Conservation (phyloP, 176 grass and related monocot species). For the Eremochloa ophiuroides region DNA sequence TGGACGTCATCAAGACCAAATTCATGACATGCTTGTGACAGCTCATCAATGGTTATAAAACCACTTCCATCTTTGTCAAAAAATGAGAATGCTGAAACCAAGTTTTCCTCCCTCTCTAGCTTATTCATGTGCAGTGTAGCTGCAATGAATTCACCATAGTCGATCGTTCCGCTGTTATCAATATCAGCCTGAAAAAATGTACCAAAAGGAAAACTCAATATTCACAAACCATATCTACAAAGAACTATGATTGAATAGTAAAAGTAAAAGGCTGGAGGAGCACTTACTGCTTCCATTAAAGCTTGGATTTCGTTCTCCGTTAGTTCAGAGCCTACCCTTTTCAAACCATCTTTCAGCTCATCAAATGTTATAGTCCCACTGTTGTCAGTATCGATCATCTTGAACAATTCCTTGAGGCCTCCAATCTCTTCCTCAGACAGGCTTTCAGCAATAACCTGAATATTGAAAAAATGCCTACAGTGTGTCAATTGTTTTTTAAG, state of each 20-base stretch:
- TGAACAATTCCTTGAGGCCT: conserved; percentile 94
- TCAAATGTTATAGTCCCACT: conserved; percentile 99
- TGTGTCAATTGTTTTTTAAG: neutral
- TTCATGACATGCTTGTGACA: conserved; percentile 75
- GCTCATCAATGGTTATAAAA: conserved; percentile 91
- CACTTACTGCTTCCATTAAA: conserved; percentile 83
- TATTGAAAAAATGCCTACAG: conserved; percentile 8
- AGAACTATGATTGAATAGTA: neutral
- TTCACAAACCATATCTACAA: neutral
- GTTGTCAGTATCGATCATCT: conserved; percentile 95
- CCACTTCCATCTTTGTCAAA: conserved; percentile 97
- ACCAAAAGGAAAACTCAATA: neutral
- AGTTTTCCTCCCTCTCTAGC: conserved; percentile 88
- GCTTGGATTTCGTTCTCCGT: conserved; percentile 88
- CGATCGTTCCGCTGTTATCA: conserved; percentile 78
- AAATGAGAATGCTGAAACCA: conserved; percentile 82
- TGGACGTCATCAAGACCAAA: conserved; percentile 87
- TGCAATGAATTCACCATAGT: conserved; percentile 93
- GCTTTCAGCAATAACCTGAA: conserved; percentile 96
- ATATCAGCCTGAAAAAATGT: conserved; percentile 70
- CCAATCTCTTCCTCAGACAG: conserved; percentile 99
- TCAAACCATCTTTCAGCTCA: conserved; percentile 95
- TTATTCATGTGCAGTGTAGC: conserved; percentile 97
- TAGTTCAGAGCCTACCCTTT: conserved; percentile 92
- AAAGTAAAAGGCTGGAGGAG: neutral